A percentile compares a stretch with the other conserved stretches of the same genome.
These are phyloP conservation scores for Saccharomyces hybrid DNA, from an alignment of 1,139 yeast genomes.

Conservation along the genomic window DNA sequence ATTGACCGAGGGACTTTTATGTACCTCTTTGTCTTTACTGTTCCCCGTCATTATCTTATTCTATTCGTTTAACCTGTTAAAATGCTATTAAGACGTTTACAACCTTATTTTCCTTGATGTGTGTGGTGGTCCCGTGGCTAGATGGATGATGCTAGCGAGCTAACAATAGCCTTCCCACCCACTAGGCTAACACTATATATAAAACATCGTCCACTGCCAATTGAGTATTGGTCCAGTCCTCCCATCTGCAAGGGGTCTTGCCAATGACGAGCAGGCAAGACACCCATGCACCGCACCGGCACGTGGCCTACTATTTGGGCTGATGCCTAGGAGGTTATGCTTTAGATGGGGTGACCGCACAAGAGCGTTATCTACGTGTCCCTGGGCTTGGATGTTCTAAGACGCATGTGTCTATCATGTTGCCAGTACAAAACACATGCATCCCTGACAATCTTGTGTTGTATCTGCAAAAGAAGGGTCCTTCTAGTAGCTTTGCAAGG, in stretches of 20 bases:
- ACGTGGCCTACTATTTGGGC: not conserved
- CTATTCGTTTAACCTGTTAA: not conserved
- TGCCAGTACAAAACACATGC: not conserved
- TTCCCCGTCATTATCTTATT: not conserved
- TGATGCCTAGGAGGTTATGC: not conserved
- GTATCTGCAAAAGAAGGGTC: not conserved
- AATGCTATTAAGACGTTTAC: not conserved
- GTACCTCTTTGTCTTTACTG: constrained; percentile 3
- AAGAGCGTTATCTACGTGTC: not conserved
- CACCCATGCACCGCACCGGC: not conserved
- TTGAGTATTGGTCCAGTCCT: not conserved
- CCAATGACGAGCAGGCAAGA: not conserved
- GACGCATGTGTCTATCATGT: not conserved
- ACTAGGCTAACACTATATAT: not conserved
- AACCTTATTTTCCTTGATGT: not conserved
- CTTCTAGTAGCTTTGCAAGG: not conserved
- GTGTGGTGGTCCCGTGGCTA: not conserved
- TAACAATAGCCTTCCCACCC: not conserved
- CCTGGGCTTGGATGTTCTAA: not conserved
- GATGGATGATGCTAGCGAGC: not conserved
- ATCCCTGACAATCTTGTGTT: not conserved
- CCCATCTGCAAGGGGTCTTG: not conserved
- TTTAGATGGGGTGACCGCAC: not conserved
- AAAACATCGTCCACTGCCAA: not conserved
- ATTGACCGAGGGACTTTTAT: constrained; percentile 13